Percentiles rank a stretch among this genome's conserved stretches.
Conservation (phyloP, 1,139 yeast species). For the Saccharomyces hybrid region DNA sequence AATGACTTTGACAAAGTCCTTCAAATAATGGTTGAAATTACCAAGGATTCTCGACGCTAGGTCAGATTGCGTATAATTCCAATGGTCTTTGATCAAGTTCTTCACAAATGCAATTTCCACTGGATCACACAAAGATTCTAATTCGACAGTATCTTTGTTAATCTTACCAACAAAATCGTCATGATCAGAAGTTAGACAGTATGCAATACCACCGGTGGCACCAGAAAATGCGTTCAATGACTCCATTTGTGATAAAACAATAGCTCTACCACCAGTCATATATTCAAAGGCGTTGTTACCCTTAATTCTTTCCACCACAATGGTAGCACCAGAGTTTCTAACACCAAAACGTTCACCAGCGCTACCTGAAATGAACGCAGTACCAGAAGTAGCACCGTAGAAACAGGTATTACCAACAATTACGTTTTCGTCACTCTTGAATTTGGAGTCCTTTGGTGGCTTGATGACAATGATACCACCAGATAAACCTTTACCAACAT, state of each 20-base stretch:
- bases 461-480: conserved; percentile 91
- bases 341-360: conserved; percentile 99
- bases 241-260: conserved; percentile 85
- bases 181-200: conserved; percentile 82
- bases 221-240: conserved; percentile 94
- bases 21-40: conserved; percentile 82
- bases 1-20: conserved; percentile 87
- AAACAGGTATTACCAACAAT: conserved; percentile 96
- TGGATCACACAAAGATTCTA: conserved; percentile 72
- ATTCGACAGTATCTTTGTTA: conserved; percentile 75
- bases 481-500: conserved; percentile 93
- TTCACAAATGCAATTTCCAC: conserved; percentile 90
- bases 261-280: conserved; percentile 98
- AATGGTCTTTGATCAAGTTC: conserved; percentile 89
- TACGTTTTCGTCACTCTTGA: conserved; percentile 93
- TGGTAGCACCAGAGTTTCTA: conserved; percentile 96
- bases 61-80: conserved; percentile 89
- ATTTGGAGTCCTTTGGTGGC: conserved; percentile 77
- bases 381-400: conserved; percentile 95
- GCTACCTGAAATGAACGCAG: conserved; percentile 90
- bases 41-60: conserved; percentile 75
- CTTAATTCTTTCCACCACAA: conserved; percentile 85
- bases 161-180: conserved; percentile 82
- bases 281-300: conserved; percentile 99
- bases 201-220: conserved; percentile 99